phyloP scores from a whole-genome alignment of 2,329 filamentous ascomycete genomes.

The Colletotrichum sp. region DNA sequence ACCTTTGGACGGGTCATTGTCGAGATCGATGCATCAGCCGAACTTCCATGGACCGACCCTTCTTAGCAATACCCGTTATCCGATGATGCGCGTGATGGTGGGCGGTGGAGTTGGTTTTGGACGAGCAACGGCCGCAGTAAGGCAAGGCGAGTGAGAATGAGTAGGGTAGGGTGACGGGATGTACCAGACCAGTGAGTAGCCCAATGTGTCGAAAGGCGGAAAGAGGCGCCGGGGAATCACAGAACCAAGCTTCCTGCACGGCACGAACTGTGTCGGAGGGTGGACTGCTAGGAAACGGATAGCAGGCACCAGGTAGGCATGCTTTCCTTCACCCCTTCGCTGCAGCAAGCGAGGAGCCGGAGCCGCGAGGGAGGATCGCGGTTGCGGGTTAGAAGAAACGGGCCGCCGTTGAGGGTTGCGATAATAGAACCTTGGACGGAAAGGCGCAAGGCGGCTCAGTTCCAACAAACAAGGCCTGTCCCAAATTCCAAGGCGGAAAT shows the following conservation, averaged over 20 bases:
- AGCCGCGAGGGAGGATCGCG: background rate
- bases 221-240: slow-evolving; percentile 7
- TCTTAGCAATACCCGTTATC: slow-evolving; percentile 18
- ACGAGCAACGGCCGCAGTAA: background rate
- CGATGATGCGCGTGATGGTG: slow-evolving; percentile 3
- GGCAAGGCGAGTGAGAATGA: background rate
- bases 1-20: slow-evolving; percentile 60
- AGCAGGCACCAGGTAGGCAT: slow-evolving; percentile 9
- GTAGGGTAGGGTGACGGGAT: background rate
- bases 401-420: background rate
- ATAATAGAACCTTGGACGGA: background rate
- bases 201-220: background rate
- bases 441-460: background rate
- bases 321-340: slow-evolving; percentile 2
- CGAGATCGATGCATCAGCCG: slow-evolving; percentile 24
- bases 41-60: slow-evolving; percentile 9
- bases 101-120: slow-evolving; percentile 10
- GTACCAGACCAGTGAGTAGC: background rate
- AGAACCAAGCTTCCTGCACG: background rate
- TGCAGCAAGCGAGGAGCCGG: background rate
- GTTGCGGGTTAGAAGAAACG: background rate
- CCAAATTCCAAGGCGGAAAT: background rate
- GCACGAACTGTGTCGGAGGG: slow-evolving; percentile 2
- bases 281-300: slow-evolving; percentile 4
- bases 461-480: background rate